Evolutionary conservation across 176 grass and related monocot species (phyloP), one percentile per base, ranked within the genome.

Genomic region (Poa pratensis): DNA sequence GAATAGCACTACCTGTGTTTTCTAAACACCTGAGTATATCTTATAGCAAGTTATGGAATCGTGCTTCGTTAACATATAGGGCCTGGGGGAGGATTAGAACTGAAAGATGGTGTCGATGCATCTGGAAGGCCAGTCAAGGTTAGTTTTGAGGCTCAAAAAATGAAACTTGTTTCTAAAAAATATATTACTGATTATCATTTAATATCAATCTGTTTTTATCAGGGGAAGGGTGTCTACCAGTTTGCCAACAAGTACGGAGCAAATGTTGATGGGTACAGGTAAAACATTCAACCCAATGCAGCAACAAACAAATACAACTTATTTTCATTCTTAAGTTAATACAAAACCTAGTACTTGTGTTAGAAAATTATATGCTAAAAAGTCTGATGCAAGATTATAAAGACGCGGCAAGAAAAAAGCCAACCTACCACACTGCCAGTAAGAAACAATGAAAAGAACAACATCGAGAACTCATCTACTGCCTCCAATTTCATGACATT

Each of bases 211-310:
- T 42, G 70, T 76, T 85, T 57, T 66, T 61, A 88, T 77, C 55
- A 92, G 88, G 93, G 93, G 9, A 95, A 95, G 67, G 90, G 91
- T 61, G 73, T 96, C 60, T 96, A 90, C 60, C 93, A 95, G 85
- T 98, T 90, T 78, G 74, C 50, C 71, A 87, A 79, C 80, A 98
- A 98, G 73, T 98, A 98, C 2, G 91, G 96, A 77, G 93, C 91
- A 74, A 98, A 98, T 69, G 96, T 98, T 57, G 91, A 98, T 79
- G 93, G 91, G 19, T 83, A 87, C 84, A 90, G 84, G 80, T 90
- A 75, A 57, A 78, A 69, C 66, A 49, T 54, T 80, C 69, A 58
- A 13, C 22, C 1, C 32, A 37, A 16, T 34, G 11, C 43, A 76
- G 40, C 9, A 52, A 43, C 20, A 49, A 65, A 43, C 20, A 62